Evolutionary conservation across 495 filamentous ascomycete genomes (phyloP).

Genomic region (Articulospora tetracladia): DNA sequence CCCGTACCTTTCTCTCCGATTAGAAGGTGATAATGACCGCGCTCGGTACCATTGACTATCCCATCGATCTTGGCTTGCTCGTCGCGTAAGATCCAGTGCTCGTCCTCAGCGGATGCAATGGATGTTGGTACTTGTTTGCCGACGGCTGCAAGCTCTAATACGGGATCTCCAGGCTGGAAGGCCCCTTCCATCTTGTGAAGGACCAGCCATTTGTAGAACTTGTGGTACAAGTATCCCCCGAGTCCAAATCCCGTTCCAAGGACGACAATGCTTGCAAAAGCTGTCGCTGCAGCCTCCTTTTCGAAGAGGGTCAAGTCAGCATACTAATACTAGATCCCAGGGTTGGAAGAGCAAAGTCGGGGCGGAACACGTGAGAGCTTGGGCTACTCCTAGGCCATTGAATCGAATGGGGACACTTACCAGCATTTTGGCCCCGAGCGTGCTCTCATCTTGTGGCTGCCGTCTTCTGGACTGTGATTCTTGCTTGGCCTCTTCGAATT

Average conservation of each 20-base stretch:
- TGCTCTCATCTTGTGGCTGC: neutral
- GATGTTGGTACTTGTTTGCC: conserved; percentile 43
- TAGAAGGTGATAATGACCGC: conserved; percentile 87
- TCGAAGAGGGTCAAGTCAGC: too few species aligned
- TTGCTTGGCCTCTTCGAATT: neutral
- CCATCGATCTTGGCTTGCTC: conserved; percentile 76
- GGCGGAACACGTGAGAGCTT: too few species aligned
- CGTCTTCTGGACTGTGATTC: neutral
- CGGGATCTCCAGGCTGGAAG: conserved; percentile 90
- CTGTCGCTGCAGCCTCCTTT: conserved; percentile 84
- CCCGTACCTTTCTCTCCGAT: conserved; percentile 96
- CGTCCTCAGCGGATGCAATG: conserved; percentile 35
- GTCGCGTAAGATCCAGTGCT: conserved; percentile 76
- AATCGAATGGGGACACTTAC: too few species aligned
- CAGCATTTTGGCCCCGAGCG: conserved; percentile 1
- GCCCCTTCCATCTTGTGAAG: conserved; percentile 88
- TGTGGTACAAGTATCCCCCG: conserved; percentile 83
- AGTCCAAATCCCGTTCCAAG: conserved; percentile 66
- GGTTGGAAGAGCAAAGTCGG: too few species aligned
- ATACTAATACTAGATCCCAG: too few species aligned
- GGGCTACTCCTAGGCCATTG: too few species aligned
- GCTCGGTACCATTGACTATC: conserved; percentile 65
- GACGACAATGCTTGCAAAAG: conserved; percentile 78
- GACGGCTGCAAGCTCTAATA: conserved; percentile 80
- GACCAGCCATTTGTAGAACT: conserved; percentile 85